A percentile compares a stretch with the other conserved stretches of the same genome.
These are phyloP conservation scores for Globisporangium cylindrosporum DNA, from an alignment of 352 stramenopile species.

Conservation along the genomic window DNA sequence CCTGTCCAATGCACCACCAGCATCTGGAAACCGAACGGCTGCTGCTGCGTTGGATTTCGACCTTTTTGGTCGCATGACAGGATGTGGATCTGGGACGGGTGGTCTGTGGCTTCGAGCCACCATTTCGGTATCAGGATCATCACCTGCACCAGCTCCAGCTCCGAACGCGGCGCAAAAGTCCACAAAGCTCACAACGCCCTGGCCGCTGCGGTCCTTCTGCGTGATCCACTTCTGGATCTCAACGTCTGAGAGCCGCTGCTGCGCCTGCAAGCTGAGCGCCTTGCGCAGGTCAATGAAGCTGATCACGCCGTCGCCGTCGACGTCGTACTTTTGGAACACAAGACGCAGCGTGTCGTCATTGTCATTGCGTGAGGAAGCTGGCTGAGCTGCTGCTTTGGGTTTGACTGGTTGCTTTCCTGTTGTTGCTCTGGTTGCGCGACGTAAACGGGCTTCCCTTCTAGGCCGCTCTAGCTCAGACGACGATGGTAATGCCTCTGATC, in stretches of 20 bases:
- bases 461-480: not conserved
- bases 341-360: conserved; percentile 21
- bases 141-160: not conserved
- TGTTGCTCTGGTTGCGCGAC: no score
- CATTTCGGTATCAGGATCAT: not conserved
- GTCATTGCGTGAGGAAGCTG: not conserved
- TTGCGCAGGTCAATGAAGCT: conserved; percentile 47
- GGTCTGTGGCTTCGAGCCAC: no score
- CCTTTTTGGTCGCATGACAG: no score
- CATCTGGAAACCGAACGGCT: no score
- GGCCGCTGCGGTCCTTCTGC: conserved; percentile 42
- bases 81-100: no score
- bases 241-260: conserved; percentile 28
- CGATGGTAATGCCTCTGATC: not conserved
- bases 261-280: conserved; percentile 22
- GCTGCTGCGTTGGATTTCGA: no score
- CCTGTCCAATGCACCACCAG: no score
- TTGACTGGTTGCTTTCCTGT: not conserved
- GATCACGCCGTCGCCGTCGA: conserved; percentile 43
- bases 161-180: conserved; percentile 40
- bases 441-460: not conserved
- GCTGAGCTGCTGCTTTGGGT: not conserved
- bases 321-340: conserved; percentile 52
- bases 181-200: conserved; percentile 37
- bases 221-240: conserved; percentile 56